Conservation (phyloP, 176 grass and related monocot species). For the Echinochloa phyllopogon region DNA sequence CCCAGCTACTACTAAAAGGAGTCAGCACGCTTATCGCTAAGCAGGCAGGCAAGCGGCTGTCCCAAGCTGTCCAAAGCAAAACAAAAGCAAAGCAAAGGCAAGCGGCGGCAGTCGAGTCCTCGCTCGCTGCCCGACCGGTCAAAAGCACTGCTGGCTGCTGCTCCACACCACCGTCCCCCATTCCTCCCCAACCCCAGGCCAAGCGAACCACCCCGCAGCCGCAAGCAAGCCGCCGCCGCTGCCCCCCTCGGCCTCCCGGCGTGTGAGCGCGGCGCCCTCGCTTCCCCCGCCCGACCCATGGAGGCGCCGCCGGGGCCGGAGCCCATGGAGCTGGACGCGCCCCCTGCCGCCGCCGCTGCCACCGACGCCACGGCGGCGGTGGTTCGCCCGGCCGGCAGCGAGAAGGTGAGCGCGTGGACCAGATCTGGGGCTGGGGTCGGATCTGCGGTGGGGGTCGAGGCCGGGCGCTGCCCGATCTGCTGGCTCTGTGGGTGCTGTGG, state of each 20-base stretch:
- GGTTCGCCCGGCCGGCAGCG: neutral
- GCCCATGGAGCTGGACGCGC: conserved; percentile 53
- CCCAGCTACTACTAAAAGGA: neutral
- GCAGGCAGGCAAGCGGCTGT: neutral
- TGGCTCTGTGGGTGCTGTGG: neutral
- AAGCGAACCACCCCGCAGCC: conserved; percentile 1
- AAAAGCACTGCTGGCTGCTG: conserved; percentile 46
- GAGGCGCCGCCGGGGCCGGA: conserved; percentile 56
- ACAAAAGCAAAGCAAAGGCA: neutral
- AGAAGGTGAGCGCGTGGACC: conserved; percentile 33
- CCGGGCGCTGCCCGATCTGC: conserved; percentile 27
- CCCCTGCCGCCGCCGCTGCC: neutral
- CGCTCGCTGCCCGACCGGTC: conserved; percentile 35
- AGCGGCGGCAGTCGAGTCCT: conserved; percentile 15
- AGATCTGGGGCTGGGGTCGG: conserved; percentile 41
- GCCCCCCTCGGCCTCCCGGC: neutral
- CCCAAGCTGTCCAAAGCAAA: conserved; percentile 21
- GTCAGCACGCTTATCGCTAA: conserved; percentile 24
- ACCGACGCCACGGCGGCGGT: neutral
- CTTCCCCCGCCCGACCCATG: neutral
- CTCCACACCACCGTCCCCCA: conserved; percentile 23
- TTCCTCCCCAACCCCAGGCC: neutral
- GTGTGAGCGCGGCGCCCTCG: neutral
- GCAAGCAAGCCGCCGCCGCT: neutral
- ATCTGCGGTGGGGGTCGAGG: conserved; percentile 12